Base-by-base conservation (phyloP, 2,329 filamentous ascomycete species). In the Fusarium annulatum region DNA sequence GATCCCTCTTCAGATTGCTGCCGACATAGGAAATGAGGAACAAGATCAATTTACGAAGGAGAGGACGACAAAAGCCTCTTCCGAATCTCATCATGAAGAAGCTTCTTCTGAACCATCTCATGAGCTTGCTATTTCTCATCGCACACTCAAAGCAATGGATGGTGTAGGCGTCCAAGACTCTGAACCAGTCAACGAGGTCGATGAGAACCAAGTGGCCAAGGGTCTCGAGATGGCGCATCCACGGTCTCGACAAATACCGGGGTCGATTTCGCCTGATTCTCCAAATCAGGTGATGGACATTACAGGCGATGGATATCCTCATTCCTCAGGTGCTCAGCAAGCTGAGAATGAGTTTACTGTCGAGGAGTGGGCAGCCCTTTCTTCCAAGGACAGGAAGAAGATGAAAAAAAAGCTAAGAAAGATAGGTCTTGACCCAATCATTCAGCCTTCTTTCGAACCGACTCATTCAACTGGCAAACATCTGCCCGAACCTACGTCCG, bases 161-260 rank as follows among this genome's bases (percentile, higher is more conserved):
- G 53, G 52, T 33, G 61, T 66, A 43, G 64, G 53, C 48, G 48
- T 71, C 30, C 61, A 60, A 66, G 38, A 49, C 36, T 18, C 39
- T 42, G 72, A 65, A 14, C 36, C 66, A 23, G 71, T 71, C 8
- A 77, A 79, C 51, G 73, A 77, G 72, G 82, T 78, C 74, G 82
- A 79, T 79, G 82, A 81, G 78, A 80, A 80, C 57, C 67, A 60
- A 33, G 76, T 70, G 52, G 49, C 41, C n/a, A 62, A 69, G 36
- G 66, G 46, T 10, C 49, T 43, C 3, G 21, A 18, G 30, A 41
- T 23, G 21, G 61, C 64, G 16, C 18, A 56, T 62, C 48, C 48
- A 38, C 64, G 64, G 34, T 68, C 68, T 53, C 58, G 26, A 12
- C 52, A 30, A n/a, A 51, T 60, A 26, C 42, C 59, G n/a, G 61